Percentiles rank a stretch among this genome's conserved stretches.
Conservation (phyloP, 192 early-diverging fungal species). For the Gamsiella multidivaricata region DNA sequence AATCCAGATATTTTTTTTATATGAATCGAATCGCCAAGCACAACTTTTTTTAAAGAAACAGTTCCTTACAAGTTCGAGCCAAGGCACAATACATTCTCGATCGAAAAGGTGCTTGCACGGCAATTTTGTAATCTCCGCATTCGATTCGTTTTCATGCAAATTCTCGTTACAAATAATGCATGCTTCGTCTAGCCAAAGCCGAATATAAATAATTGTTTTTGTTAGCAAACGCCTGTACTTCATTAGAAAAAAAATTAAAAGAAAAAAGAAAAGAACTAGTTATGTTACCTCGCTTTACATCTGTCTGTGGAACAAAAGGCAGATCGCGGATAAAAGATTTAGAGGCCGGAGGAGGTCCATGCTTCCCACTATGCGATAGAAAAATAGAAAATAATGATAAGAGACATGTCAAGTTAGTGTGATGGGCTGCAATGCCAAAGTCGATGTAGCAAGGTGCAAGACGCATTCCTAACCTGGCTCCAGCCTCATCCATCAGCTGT, state of each 20-base stretch:
- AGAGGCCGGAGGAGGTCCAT: constrained; percentile 56
- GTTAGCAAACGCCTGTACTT: not conserved
- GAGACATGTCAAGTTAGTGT: too few relatives aligned
- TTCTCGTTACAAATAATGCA: constrained; percentile 57
- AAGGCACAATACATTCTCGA: constrained; percentile 55
- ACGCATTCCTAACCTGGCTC: constrained; percentile 47
- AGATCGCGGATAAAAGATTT: constrained; percentile 54
- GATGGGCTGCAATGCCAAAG: not conserved
- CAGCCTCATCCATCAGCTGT: constrained; percentile 65
- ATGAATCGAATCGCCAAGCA: too few relatives aligned
- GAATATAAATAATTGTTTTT: not conserved
- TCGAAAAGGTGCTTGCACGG: constrained; percentile 58
- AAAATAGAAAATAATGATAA: too few relatives aligned
- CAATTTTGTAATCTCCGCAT: constrained; percentile 37
- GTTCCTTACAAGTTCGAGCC: constrained; percentile 53
- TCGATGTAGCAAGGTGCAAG: not conserved
- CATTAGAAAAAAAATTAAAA: not conserved
- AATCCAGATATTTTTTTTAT: too few relatives aligned
- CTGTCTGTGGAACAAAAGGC: constrained; percentile 34
- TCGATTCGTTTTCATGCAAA: constrained; percentile 49
- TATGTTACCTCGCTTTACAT: constrained; percentile 48
- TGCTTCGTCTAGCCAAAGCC: constrained; percentile 33
- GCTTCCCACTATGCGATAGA: constrained; percentile 31
- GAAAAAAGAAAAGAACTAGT: not conserved
- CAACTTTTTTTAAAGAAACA: too few relatives aligned